These are phyloP conservation scores for Neurospora hispaniola DNA, from an alignment of 495 filamentous ascomycete genomes.

Conservation along the genomic window DNA sequence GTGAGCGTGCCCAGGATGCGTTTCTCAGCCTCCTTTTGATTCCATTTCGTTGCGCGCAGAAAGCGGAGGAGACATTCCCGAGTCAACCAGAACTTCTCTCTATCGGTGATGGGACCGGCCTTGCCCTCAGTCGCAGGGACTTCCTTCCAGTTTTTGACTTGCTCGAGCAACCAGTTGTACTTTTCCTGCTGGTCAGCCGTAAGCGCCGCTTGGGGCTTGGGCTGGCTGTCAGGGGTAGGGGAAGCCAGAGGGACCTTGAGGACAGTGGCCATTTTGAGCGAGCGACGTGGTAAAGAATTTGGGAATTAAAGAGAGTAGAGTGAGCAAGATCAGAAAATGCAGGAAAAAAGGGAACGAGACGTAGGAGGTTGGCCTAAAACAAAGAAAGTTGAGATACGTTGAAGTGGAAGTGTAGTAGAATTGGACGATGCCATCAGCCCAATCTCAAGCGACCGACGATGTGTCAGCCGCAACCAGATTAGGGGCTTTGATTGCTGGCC, in stretches of 20 bases:
- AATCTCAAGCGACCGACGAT: background rate
- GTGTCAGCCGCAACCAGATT: background rate
- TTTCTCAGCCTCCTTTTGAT: constrained; percentile 59
- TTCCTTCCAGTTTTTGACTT: constrained; percentile 59
- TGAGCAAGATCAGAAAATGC: background rate
- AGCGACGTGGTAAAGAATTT: background rate
- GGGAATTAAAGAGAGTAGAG: background rate
- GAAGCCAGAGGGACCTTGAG: constrained; percentile 60
- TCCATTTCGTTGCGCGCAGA: constrained; percentile 89
- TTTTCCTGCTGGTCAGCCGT: constrained; percentile 72
- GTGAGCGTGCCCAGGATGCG: constrained; percentile 68
- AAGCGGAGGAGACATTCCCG: constrained; percentile 88
- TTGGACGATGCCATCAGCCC: background rate
- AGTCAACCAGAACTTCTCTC: constrained; percentile 82
- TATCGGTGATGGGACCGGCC: constrained; percentile 56
- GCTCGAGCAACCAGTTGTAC: constrained; percentile 62
- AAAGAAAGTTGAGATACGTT: background rate
- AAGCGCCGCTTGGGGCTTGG: constrained; percentile 42
- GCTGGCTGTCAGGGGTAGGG: constrained; percentile 47
- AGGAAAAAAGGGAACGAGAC: background rate
- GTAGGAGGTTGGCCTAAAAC: background rate
- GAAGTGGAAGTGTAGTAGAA: background rate
- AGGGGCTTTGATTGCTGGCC: background rate
- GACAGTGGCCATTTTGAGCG: constrained; percentile 21
- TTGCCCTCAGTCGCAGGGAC: constrained; percentile 55